Conservation (phyloP, 1,284 basidiomycete species). For the Phellopilus nigrolimitatus region DNA sequence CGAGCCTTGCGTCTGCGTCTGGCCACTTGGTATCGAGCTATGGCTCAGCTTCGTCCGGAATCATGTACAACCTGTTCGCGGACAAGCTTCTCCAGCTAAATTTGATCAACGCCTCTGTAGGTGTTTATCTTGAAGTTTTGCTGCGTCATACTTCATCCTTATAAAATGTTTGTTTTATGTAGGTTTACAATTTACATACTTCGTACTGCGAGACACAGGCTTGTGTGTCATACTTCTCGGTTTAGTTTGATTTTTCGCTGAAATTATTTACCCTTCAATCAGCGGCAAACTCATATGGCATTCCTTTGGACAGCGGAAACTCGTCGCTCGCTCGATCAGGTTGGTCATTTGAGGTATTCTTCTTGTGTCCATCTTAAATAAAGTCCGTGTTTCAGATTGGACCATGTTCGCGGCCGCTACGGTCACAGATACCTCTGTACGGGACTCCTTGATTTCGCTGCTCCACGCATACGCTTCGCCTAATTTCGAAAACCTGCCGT, state of each 20-base stretch:
- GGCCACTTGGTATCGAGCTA: too few species aligned
- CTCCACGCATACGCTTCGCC: conserved; percentile 27
- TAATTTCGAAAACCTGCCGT: neutral
- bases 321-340: too few species aligned
- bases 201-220: neutral
- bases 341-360: too few species aligned
- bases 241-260: neutral
- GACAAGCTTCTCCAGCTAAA: conserved; percentile 22
- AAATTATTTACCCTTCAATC: neutral
- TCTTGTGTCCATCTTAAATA: conserved; percentile 13
- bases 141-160: neutral
- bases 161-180: neutral
- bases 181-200: conserved; percentile 11
- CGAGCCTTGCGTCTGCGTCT: too few species aligned
- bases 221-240: neutral
- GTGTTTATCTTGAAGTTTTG: neutral
- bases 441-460: conserved; percentile 31
- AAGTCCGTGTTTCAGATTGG: conserved; percentile 29
- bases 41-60: too few species aligned
- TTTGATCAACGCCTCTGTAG: conserved; percentile 26
- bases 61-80: too few species aligned
- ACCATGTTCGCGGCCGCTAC: conserved; percentile 35
- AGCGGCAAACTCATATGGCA: too few species aligned
- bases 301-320: conserved; percentile 26
- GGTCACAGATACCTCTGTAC: conserved; percentile 26